phyloP scores from a whole-genome alignment of 257 asterid genomes.

The Ballota nigra region DNA sequence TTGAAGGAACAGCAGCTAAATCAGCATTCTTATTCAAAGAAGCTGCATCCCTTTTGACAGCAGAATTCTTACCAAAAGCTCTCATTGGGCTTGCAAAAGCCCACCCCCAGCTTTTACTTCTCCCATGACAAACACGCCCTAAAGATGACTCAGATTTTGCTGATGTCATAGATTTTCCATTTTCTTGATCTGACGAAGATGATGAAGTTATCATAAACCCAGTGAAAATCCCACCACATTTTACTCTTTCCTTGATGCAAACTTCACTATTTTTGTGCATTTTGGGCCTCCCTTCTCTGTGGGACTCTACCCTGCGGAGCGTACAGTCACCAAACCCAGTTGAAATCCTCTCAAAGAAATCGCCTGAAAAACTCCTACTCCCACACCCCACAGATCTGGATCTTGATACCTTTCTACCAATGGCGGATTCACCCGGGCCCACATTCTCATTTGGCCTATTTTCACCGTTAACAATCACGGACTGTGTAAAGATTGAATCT shows the following conservation, averaged over 20 bases:
- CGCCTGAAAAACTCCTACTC: slow-evolving; percentile 61
- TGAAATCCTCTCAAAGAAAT: slow-evolving; percentile 53
- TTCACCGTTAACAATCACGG: too few relatives aligned
- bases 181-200: slow-evolving; percentile 38
- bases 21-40: slow-evolving; percentile 37
- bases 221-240: slow-evolving; percentile 60
- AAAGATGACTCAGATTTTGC: slow-evolving; percentile 2
- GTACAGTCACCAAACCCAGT: slow-evolving; percentile 74
- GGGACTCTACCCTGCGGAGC: slow-evolving; percentile 77
- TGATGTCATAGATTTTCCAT: slow-evolving; percentile 26
- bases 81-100: slow-evolving; percentile 95
- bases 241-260: slow-evolving; percentile 47
- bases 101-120: slow-evolving; percentile 93
- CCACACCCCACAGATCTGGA: slow-evolving; percentile 78
- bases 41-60: slow-evolving; percentile 48
- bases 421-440: slow-evolving; percentile 39
- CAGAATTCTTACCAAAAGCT: slow-evolving; percentile 61
- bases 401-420: slow-evolving; percentile 51
- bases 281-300: slow-evolving; percentile 50
- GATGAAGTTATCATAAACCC: slow-evolving; percentile 63
- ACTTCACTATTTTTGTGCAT: slow-evolving; percentile 27
- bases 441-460: slow-evolving; percentile 26
- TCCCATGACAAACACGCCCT: slow-evolving; percentile 51
- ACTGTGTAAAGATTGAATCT: slow-evolving; percentile 48
- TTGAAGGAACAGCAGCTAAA: slow-evolving; percentile 76